These are phyloP conservation scores for Lentinula guzmanii DNA, from an alignment of 768 basidiomycete genomes.

Conservation along the genomic window DNA sequence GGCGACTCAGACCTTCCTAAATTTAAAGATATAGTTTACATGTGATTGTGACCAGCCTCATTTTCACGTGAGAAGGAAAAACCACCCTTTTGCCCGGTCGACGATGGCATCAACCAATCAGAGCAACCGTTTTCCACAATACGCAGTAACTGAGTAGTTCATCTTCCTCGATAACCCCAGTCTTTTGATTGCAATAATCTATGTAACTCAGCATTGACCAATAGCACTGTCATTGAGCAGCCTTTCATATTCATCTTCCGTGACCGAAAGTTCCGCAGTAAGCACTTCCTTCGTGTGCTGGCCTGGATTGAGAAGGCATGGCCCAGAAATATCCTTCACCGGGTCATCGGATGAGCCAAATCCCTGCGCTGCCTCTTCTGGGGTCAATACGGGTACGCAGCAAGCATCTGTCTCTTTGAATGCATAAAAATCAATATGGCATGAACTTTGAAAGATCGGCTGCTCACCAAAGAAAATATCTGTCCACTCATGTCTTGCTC, in stretches of 20 bases:
- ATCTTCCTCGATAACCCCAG: no score
- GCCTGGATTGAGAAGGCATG: slow-evolving; percentile 36
- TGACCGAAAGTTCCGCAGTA: slow-evolving; percentile 38
- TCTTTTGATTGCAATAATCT: no score
- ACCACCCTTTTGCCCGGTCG: not conserved
- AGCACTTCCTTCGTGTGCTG: slow-evolving; percentile 50
- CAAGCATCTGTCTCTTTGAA: slow-evolving; percentile 65
- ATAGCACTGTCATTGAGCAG: slow-evolving; percentile 45
- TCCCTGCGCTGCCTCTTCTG: slow-evolving; percentile 47
- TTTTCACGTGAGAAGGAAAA: not conserved
- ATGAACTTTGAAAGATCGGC: not conserved
- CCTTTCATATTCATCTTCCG: slow-evolving; percentile 27
- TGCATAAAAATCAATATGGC: not conserved
- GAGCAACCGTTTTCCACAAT: no score
- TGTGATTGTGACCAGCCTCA: not conserved
- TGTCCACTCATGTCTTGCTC: slow-evolving; percentile 66
- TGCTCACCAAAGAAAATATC: slow-evolving; percentile 55
- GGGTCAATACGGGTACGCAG: slow-evolving; percentile 59
- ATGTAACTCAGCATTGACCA: slow-evolving; percentile 9
- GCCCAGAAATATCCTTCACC: not conserved
- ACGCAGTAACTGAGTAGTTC: no score
- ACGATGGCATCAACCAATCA: not conserved
- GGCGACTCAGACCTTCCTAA: not conserved
- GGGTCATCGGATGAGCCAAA: slow-evolving; percentile 23
- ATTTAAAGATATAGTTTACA: not conserved